Evolutionary conservation across 1,139 yeast species (phyloP).

Genomic region (Saccharomyces pastorianus): DNA sequence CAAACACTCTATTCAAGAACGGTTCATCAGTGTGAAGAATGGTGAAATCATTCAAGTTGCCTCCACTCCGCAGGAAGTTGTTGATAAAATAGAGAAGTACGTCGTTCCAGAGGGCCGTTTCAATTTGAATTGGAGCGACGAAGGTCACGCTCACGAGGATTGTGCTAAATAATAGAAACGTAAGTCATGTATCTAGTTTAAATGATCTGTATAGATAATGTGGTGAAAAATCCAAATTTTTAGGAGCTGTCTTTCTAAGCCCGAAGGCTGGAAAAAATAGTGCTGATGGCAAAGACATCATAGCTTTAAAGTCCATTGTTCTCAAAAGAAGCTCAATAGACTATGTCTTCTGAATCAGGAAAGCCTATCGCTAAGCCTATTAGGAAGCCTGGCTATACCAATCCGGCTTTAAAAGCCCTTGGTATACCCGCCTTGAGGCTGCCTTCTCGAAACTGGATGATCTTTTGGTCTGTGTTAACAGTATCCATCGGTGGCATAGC

Average conservation of each 20-base stretch:
- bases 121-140: constrained; percentile 60
- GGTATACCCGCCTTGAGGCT: constrained; percentile 71
- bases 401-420: constrained; percentile 83
- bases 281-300: not conserved
- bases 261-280: not conserved
- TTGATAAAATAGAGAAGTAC: constrained; percentile 53
- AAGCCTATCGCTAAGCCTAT: not conserved
- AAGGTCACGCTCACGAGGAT: constrained; percentile 8
- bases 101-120: constrained; percentile 67
- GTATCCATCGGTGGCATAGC: constrained; percentile 61
- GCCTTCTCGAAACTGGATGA: constrained; percentile 90
- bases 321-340: not conserved
- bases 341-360: not conserved
- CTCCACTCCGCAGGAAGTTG: constrained; percentile 55
- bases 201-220: not conserved
- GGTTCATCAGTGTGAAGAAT: constrained; percentile 62
- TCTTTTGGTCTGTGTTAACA: constrained; percentile 71
- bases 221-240: not conserved
- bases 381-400: constrained; percentile 33
- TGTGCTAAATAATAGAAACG: not conserved
- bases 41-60: constrained; percentile 67
- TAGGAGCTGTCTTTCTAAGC: not conserved
- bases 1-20: constrained; percentile 46
- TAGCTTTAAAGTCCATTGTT: not conserved
- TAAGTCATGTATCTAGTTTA: not conserved